Conservation (phyloP, 495 filamentous ascomycete genomes). For the Xylaria grammica region DNA sequence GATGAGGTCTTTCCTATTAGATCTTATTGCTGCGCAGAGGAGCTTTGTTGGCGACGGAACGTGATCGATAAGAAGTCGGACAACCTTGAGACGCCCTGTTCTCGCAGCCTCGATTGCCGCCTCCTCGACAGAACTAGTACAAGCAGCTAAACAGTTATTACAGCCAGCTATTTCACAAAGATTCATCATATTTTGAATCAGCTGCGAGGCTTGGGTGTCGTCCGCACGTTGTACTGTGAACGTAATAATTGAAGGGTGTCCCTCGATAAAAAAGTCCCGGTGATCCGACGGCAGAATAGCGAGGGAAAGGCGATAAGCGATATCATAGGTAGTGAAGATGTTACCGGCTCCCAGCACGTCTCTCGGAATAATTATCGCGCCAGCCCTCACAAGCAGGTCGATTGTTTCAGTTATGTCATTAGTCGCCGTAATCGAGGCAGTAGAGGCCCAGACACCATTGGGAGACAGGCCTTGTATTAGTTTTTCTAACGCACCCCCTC, state of each 20-base stretch:
- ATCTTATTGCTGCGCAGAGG: not conserved
- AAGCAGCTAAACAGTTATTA: not conserved
- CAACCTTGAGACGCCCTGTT: not conserved
- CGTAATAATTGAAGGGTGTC: too few relatives aligned
- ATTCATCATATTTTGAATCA: not conserved
- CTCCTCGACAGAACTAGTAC: not conserved
- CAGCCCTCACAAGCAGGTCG: not conserved
- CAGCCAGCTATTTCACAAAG: not conserved
- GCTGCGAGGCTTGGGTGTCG: not conserved
- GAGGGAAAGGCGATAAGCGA: not conserved
- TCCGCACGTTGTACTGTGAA: not conserved
- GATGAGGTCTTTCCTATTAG: not conserved
- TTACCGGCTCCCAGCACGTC: not conserved
- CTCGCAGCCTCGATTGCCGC: not conserved
- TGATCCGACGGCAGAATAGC: not conserved
- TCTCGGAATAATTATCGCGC: not conserved
- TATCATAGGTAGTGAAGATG: not conserved
- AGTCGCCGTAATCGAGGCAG: not conserved
- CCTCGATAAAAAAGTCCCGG: not conserved
- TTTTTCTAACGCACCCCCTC: not conserved
- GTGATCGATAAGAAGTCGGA: not conserved
- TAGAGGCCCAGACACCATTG: too few relatives aligned
- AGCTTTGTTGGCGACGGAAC: not conserved
- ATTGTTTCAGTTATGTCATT: not conserved
- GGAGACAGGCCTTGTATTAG: not conserved